Evolutionary conservation across 2,329 filamentous ascomycete species (phyloP).

Genomic region (Ceratocystiopsis brevicomis): DNA sequence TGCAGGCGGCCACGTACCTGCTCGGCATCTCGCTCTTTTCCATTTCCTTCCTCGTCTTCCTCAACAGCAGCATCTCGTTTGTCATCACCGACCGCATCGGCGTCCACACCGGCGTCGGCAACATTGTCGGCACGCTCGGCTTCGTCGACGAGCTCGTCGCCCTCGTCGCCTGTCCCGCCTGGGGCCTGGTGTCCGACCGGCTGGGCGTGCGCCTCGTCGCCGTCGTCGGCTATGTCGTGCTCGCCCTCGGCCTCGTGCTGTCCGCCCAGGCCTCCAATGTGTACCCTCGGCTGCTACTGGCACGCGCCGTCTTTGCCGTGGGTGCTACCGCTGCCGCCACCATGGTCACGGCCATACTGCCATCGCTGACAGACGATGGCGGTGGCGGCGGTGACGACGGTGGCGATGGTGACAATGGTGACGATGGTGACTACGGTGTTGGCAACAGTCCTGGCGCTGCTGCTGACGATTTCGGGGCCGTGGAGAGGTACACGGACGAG

Average conservation of each 20-base stretch:
- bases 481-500: too few relatives aligned
- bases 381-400: constrained; percentile 32
- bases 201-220: constrained; percentile 55
- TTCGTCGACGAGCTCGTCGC: constrained; percentile 73
- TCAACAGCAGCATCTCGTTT: constrained; percentile 70
- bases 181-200: constrained; percentile 62
- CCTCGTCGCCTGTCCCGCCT: constrained; percentile 59
- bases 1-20: constrained; percentile 56
- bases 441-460: too few relatives aligned
- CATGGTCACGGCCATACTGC: constrained; percentile 93
- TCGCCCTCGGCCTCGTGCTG: constrained; percentile 56
- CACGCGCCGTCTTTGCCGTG: constrained; percentile 70
- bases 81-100: constrained; percentile 70
- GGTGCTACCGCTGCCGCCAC: constrained; percentile 83
- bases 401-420: constrained; percentile 29
- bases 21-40: constrained; percentile 69
- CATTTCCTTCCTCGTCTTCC: constrained; percentile 77
- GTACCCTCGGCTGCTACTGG: constrained; percentile 74
- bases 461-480: too few relatives aligned
- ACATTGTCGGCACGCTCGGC: constrained; percentile 67
- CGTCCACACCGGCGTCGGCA: constrained; percentile 51
- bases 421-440: constrained; percentile 40
- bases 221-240: constrained; percentile 63
- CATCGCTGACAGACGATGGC: constrained; percentile 42
- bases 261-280: constrained; percentile 77